Evolutionary conservation across 1,284 basidiomycete species (phyloP).

Genomic region (Earliella scabrosa): DNA sequence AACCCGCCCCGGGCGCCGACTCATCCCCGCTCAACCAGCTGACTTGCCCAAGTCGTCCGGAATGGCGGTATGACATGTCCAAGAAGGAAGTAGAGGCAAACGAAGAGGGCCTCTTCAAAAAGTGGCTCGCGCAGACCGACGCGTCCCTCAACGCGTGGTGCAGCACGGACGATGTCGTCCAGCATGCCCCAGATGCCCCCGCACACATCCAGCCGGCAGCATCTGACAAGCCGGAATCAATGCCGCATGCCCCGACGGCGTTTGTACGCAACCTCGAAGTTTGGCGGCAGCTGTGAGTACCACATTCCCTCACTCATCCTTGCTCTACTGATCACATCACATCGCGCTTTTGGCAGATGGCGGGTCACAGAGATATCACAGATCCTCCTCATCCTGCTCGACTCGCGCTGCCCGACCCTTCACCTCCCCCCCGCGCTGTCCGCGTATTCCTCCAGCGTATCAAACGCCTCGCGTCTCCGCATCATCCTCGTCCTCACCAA

Average conservation of each 20-base stretch:
- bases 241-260: conserved; percentile 72
- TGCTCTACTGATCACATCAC: background rate
- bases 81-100: conserved; percentile 89
- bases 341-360: conserved; percentile 60
- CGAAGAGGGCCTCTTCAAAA: conserved; percentile 78
- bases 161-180: conserved; percentile 33
- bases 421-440: conserved; percentile 67
- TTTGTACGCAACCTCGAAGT: conserved; percentile 92
- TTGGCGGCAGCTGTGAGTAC: conserved; percentile 84
- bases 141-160: conserved; percentile 59
- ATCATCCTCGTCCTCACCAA: conserved; percentile 87
- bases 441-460: conserved; percentile 44
- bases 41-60: conserved; percentile 75
- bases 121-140: conserved; percentile 75
- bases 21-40: conserved; percentile 37
- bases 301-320: background rate
- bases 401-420: conserved; percentile 82
- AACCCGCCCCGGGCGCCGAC: background rate
- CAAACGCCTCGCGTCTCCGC: conserved; percentile 45
- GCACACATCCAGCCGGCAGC: background rate
- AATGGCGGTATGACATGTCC: conserved; percentile 82
- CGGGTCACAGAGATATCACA: conserved; percentile 86
- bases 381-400: conserved; percentile 84
- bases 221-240: conserved; percentile 33
- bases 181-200: too few relatives aligned